Conservation (phyloP, 163 green algal species). For the Chlamydomonas reinhardtii region DNA sequence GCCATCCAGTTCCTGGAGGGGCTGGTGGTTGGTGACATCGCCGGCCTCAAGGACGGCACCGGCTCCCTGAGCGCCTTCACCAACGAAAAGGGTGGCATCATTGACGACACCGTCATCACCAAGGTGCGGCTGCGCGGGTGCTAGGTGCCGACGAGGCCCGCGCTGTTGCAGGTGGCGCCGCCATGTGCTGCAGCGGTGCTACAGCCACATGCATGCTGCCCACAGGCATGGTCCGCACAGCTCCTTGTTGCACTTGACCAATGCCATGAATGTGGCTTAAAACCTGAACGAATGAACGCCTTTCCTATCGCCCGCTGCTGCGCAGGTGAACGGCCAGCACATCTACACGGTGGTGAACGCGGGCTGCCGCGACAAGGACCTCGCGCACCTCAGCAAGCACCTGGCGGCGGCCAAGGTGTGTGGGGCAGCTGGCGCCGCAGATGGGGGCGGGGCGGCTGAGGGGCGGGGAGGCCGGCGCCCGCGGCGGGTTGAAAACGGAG, state of each 20-base stretch:
- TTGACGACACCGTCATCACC: constrained; percentile 99
- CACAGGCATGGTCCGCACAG: no score
- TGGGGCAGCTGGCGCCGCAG: background rate
- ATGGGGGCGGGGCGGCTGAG: background rate
- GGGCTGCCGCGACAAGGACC: constrained; percentile 97
- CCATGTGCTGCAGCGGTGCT: no score
- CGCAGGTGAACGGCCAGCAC: constrained; percentile 79
- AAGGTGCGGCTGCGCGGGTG: constrained; percentile 72
- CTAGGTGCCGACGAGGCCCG: background rate
- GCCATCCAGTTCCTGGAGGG: constrained; percentile 93
- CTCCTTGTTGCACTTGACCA: no score
- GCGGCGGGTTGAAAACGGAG: no score
- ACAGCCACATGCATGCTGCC: no score
- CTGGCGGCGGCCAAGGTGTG: constrained; percentile 68
- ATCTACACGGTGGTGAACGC: constrained; percentile 99
- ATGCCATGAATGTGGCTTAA: no score
- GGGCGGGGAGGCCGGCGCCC: no score
- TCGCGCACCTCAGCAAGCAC: constrained; percentile 92
- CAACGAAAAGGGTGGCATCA: constrained; percentile 98
- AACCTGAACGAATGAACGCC: no score
- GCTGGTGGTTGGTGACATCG: constrained; percentile 94
- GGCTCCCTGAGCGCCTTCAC: constrained; percentile 95
- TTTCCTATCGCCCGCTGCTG: no score
- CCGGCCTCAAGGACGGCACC: constrained; percentile 85
- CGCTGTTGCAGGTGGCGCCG: background rate